A percentile compares a stretch with the other conserved stretches of the same genome.
Evolutionary conservation across 2,329 filamentous ascomycete species (phyloP).

Genomic region (Aspergillus neotritici): DNA sequence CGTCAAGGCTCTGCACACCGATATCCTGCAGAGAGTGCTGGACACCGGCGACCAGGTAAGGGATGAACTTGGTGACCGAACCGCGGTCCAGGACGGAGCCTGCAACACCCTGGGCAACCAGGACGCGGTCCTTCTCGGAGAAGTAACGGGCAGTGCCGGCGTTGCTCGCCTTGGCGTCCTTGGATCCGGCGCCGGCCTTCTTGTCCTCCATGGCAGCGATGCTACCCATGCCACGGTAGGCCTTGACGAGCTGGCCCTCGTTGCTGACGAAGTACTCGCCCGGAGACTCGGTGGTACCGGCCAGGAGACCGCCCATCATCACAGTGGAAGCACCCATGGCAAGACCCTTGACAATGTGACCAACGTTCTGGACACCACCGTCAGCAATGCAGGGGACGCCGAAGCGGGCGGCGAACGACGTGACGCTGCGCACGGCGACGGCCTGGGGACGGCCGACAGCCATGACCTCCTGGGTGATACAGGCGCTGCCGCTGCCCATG

Average conservation of each 20-base stretch:
- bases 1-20: conserved; percentile 72
- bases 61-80: conserved; percentile 89
- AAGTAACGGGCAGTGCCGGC: conserved; percentile 97
- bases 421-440: conserved; percentile 83
- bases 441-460: conserved; percentile 95
- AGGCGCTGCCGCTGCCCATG: conserved; percentile 97
- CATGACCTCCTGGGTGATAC: conserved; percentile 99
- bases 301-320: conserved; percentile 98
- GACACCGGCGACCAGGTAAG: conserved; percentile 88
- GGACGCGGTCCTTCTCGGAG: conserved; percentile 88
- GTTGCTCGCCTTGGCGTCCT: conserved; percentile 66
- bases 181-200: conserved; percentile 73
- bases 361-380: conserved; percentile 95
- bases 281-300: conserved; percentile 94
- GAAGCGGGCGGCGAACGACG: conserved; percentile 82
- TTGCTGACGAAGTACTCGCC: conserved; percentile 94
- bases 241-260: conserved; percentile 97
- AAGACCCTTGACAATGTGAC: conserved; percentile 97
- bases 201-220: conserved; percentile 99
- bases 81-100: conserved; percentile 57
- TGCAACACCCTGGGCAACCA: conserved; percentile 95
- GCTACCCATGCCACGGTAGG: conserved; percentile 97
- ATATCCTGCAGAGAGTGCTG: conserved; percentile 98
- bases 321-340: conserved; percentile 89
- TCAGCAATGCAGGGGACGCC: conserved; percentile 98